Evolutionary conservation across 768 basidiomycete species (phyloP).

Genomic region (Kwoniella pini): DNA sequence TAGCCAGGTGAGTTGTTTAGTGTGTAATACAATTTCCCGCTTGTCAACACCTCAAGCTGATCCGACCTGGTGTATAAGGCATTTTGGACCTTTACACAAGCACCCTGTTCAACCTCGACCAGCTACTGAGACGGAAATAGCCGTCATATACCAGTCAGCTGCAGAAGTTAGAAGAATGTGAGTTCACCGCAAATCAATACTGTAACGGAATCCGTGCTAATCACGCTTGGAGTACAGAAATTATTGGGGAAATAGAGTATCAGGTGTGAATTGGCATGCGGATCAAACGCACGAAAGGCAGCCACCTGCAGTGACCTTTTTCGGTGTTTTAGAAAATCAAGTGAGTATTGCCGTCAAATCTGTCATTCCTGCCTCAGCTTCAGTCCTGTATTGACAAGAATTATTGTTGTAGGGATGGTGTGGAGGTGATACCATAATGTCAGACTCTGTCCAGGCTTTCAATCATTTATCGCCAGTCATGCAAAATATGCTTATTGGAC

Average conservation of each 20-base stretch:
- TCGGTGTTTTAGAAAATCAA: conserved; percentile 14
- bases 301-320: conserved; percentile 22
- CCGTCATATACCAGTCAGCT: conserved; percentile 20
- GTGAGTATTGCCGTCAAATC: neutral
- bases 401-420: conserved; percentile 11
- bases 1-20: neutral
- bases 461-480: conserved; percentile 1
- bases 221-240: neutral
- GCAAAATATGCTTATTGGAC: conserved; percentile 9
- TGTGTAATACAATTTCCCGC: no score
- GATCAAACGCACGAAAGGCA: conserved; percentile 24
- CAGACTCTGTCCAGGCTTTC: conserved; percentile 11
- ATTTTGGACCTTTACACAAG: conserved; percentile 25
- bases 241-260: conserved; percentile 10
- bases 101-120: conserved; percentile 17
- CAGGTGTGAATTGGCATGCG: conserved; percentile 17
- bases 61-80: conserved; percentile 1
- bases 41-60: neutral
- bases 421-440: conserved; percentile 21
- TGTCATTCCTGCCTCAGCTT: no score
- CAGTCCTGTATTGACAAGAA: no score
- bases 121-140: conserved; percentile 6
- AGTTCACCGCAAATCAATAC: neutral
- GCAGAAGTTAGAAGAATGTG: conserved; percentile 6
- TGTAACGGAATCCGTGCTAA: no score